A percentile compares a stretch with the other conserved stretches of the same genome.
phyloP scores from a whole-genome alignment of 2,329 filamentous ascomycete species.

The Biscogniauxia mediterranea region DNA sequence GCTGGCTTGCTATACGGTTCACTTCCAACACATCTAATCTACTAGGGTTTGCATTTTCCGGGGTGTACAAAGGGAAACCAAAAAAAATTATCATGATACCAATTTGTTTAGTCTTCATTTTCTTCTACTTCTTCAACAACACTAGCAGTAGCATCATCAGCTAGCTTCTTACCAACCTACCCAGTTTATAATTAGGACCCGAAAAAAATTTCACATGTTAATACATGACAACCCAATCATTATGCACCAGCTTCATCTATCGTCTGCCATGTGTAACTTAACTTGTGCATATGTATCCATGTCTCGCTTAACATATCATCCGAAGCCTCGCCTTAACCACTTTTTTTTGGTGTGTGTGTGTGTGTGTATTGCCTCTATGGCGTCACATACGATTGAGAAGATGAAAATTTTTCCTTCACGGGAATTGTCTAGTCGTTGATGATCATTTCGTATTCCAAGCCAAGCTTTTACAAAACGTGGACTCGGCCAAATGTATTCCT shows the following conservation, averaged over 20 bases:
- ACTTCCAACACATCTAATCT: background rate
- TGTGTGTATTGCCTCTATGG: no score
- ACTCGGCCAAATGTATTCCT: no score
- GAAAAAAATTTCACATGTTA: background rate
- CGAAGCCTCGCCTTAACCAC: background rate
- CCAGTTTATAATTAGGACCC: background rate
- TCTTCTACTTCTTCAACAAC: background rate
- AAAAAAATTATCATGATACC: conserved; percentile 15
- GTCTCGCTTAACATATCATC: background rate
- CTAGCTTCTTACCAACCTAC: background rate
- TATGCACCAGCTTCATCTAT: no score
- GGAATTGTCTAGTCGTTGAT: no score
- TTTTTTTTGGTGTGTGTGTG: no score
- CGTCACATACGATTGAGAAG: background rate
- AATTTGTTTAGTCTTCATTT: conserved; percentile 11
- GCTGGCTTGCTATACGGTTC: background rate
- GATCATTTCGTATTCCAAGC: no score
- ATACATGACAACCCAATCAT: background rate
- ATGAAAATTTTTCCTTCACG: no score
- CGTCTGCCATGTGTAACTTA: no score
- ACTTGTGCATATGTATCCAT: background rate
- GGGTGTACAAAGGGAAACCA: background rate
- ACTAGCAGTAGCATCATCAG: background rate
- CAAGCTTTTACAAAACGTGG: no score
- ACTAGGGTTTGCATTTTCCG: background rate